These are phyloP conservation scores for Aplosporella prunicola DNA, from an alignment of 2,329 filamentous ascomycete species.

Conservation along the genomic window DNA sequence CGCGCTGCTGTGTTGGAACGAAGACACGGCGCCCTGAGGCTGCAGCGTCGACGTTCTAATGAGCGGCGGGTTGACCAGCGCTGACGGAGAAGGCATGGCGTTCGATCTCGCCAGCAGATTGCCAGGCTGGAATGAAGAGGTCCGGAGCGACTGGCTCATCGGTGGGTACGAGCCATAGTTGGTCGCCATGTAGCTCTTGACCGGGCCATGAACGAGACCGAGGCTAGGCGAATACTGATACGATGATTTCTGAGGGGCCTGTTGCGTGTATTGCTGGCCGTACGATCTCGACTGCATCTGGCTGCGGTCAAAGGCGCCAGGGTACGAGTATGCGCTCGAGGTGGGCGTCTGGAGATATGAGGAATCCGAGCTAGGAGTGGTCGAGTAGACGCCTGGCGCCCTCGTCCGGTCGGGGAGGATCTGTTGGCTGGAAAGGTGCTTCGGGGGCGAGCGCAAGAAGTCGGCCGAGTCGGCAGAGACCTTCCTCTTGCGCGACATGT, in stretches of 20 bases:
- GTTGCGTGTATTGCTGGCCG: constrained; percentile 8
- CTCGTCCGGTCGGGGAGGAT: constrained; percentile 16
- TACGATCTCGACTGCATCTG: constrained; percentile 18
- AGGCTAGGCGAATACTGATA: constrained; percentile 14
- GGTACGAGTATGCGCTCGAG: constrained; percentile 26
- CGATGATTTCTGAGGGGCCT: constrained; percentile 10
- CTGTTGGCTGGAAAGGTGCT: constrained; percentile 39
- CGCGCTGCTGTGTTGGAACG: no score
- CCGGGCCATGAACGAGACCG: constrained; percentile 13
- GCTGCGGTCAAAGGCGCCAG: constrained; percentile 29
- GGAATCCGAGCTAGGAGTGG: constrained; percentile 22
- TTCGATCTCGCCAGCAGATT: constrained; percentile 26
- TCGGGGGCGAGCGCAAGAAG: constrained; percentile 37
- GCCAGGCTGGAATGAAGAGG: constrained; percentile 14
- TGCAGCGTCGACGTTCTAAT: constrained; percentile 60
- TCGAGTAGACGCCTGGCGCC: constrained; percentile 20
- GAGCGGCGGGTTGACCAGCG: constrained; percentile 40
- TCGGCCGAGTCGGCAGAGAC: constrained; percentile 43
- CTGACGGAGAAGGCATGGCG: constrained; percentile 38
- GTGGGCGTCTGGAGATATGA: constrained; percentile 29
- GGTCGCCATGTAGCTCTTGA: constrained; percentile 18
- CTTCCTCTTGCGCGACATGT: constrained; percentile 47
- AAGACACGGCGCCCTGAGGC: constrained; percentile 33
- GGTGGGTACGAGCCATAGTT: not conserved
- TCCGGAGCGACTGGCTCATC: constrained; percentile 15